Percentiles rank a stretch among this genome's conserved stretches.
These are phyloP conservation scores for Venturia pyrina DNA, from an alignment of 2,329 filamentous ascomycete genomes.

Conservation along the genomic window DNA sequence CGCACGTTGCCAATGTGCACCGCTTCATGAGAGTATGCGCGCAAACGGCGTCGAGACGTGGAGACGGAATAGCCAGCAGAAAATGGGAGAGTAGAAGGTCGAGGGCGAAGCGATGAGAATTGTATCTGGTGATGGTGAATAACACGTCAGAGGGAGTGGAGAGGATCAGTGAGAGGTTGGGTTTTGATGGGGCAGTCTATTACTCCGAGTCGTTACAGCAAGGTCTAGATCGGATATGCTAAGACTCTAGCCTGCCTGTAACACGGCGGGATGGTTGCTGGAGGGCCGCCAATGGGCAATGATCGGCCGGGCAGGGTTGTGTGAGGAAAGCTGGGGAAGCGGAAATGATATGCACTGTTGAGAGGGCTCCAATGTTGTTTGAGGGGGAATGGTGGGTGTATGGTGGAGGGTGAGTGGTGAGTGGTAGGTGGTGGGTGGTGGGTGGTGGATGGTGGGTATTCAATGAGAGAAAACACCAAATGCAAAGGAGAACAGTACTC, in stretches of 20 bases:
- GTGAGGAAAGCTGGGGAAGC: neutral
- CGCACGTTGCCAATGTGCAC: conserved; percentile 3
- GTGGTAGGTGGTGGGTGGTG: no score
- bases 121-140: neutral
- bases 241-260: neutral
- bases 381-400: no score
- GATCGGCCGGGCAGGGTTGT: neutral
- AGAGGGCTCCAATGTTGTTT: neutral
- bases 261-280: neutral
- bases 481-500: no score
- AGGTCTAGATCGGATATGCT: conserved; percentile 4
- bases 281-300: neutral
- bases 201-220: neutral
- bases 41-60: neutral
- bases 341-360: neutral
- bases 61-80: neutral
- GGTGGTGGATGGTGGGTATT: no score
- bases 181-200: neutral
- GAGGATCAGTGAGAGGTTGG: neutral
- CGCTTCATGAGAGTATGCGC: conserved; percentile 2
- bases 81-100: neutral
- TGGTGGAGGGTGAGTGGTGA: no score
- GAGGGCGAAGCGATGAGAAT: neutral
- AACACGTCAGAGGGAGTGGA: neutral
- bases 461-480: neutral